Percentiles rank a stretch among this genome's conserved stretches.
Conservation (phyloP, 352 stramenopile genomes). For the Blastocystis sp. region DNA sequence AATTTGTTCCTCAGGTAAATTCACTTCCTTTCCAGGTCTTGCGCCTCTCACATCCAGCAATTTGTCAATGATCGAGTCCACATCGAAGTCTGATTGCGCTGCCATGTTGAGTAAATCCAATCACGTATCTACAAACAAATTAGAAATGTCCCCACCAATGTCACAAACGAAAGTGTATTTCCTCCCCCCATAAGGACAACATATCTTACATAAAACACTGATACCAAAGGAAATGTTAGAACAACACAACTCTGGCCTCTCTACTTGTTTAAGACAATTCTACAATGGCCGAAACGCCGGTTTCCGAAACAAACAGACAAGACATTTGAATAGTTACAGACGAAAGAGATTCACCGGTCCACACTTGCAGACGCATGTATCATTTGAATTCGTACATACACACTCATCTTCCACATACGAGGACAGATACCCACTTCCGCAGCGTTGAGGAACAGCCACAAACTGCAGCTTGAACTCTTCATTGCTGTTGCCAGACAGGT, state of each 20-base stretch:
- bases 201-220: neutral
- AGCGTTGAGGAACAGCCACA: slow-evolving; percentile 10
- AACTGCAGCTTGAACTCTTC: slow-evolving; percentile 4
- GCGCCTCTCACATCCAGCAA: slow-evolving; percentile 76
- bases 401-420: slow-evolving; percentile 23
- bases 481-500: slow-evolving; percentile 23
- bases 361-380: slow-evolving; percentile 43
- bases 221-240: too few relatives aligned
- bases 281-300: too few relatives aligned
- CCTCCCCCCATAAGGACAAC: neutral
- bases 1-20: slow-evolving; percentile 88
- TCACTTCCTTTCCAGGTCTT: slow-evolving; percentile 78
- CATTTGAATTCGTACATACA: neutral
- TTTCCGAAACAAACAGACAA: neutral
- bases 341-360: slow-evolving; percentile 1
- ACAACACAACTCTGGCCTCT: too few relatives aligned
- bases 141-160: neutral
- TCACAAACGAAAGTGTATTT: too few relatives aligned
- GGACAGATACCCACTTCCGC: slow-evolving; percentile 22
- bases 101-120: slow-evolving; percentile 9
- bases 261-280: too few relatives aligned
- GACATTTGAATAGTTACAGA: neutral
- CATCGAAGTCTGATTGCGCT: slow-evolving; percentile 53
- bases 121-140: neutral
- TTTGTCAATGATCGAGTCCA: slow-evolving; percentile 67